A percentile compares a stretch with the other conserved stretches of the same genome.
Conservation (phyloP, 805 yeast species). For the Phaffomyces antillensis region DNA sequence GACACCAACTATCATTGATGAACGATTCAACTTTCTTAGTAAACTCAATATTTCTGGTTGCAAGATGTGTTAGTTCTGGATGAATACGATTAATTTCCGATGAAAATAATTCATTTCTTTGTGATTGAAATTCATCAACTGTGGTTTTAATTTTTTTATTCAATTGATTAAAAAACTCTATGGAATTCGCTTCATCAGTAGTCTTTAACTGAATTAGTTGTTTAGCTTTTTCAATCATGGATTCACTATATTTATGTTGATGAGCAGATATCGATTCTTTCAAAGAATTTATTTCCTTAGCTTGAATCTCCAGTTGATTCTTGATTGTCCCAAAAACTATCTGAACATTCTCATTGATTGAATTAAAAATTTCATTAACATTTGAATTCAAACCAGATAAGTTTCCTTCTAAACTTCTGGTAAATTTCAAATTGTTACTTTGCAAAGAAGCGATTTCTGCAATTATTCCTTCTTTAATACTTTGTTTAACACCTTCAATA, state of each 20-base stretch:
- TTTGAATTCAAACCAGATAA: conserved; percentile 8
- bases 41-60: conserved; percentile 10
- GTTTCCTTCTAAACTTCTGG: conserved; percentile 2
- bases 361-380: not conserved
- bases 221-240: no score
- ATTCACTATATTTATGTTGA: no score
- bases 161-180: no score
- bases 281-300: no score
- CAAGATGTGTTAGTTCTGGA: conserved; percentile 8
- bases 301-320: no score
- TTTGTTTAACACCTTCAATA: conserved; percentile 10
- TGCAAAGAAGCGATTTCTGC: conserved; percentile 13
- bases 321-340: not conserved
- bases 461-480: conserved; percentile 13
- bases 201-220: no score
- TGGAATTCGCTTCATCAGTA: no score
- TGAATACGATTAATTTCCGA: conserved; percentile 2
- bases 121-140: no score
- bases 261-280: no score
- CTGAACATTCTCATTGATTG: conserved; percentile 1
- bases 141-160: no score
- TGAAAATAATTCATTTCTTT: no score
- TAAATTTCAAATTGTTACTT: conserved; percentile 3
- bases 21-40: conserved; percentile 9
- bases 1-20: conserved; percentile 12